Percentiles rank a stretch among this genome's conserved stretches.
Conservation (phyloP, 2,329 filamentous ascomycete species). For the Phaeosphaeriaceae sp. region DNA sequence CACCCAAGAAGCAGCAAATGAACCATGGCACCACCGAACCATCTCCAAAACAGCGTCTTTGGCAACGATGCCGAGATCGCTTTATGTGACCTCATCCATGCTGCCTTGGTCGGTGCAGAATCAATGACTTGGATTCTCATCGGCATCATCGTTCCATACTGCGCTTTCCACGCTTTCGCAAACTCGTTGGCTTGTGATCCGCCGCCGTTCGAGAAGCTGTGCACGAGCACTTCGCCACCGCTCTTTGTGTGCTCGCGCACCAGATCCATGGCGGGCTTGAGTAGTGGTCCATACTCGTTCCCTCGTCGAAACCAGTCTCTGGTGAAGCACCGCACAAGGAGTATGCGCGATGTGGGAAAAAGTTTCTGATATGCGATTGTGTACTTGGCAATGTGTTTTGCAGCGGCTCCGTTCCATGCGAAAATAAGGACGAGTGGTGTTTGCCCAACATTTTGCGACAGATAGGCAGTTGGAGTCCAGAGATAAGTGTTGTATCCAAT, state of each 20-base stretch:
- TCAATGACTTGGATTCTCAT: slow-evolving; percentile 43
- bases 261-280: slow-evolving; percentile 35
- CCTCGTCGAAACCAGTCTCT: slow-evolving; percentile 38
- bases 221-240: slow-evolving; percentile 39
- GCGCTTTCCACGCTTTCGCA: slow-evolving; percentile 37
- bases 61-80: slow-evolving; percentile 41
- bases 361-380: slow-evolving; percentile 38
- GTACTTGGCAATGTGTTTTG: slow-evolving; percentile 49
- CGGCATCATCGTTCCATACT: slow-evolving; percentile 25
- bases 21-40: slow-evolving; percentile 34
- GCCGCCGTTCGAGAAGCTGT: slow-evolving; percentile 48
- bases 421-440: slow-evolving; percentile 41
- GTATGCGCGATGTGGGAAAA: slow-evolving; percentile 39
- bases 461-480: slow-evolving; percentile 30
- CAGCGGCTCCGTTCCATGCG: slow-evolving; percentile 44
- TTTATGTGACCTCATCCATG: slow-evolving; percentile 38
- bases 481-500: slow-evolving; percentile 46
- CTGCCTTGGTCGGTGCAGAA: slow-evolving; percentile 42
- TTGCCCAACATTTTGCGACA: slow-evolving; percentile 8
- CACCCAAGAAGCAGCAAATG: slow-evolving; percentile 34
- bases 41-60: slow-evolving; percentile 26
- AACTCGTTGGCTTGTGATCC: slow-evolving; percentile 43
- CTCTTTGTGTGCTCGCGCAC: slow-evolving; percentile 28
- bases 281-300: slow-evolving; percentile 19
- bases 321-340: slow-evolving; percentile 39